Percentiles rank a stretch among this genome's conserved stretches.
These are phyloP conservation scores for Beauveria varroae DNA, from an alignment of 2,329 filamentous ascomycete genomes.

Conservation along the genomic window DNA sequence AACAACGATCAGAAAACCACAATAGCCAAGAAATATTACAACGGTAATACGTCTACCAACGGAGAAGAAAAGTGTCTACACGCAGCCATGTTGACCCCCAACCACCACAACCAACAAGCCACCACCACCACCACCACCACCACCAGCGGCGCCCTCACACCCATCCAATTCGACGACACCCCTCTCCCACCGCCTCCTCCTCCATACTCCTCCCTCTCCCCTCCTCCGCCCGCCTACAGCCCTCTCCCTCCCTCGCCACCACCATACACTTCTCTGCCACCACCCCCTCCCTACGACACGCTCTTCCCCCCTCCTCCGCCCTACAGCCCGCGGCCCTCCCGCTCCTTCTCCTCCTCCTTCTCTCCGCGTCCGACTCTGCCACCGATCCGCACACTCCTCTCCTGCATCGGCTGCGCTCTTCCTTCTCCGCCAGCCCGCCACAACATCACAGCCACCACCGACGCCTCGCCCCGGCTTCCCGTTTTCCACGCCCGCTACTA, in stretches of 20 bases:
- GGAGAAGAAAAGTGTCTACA: background rate
- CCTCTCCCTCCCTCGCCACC: background rate
- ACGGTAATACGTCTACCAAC: background rate
- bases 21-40: background rate
- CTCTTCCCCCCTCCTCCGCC: background rate
- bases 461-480: background rate
- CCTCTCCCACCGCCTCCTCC: background rate
- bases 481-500: slow-evolving; percentile 3
- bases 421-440: background rate
- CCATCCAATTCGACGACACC: background rate
- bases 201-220: background rate
- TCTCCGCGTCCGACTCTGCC: background rate
- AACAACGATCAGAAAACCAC: no score
- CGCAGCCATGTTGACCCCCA: background rate
- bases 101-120: background rate
- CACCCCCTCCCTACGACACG: background rate
- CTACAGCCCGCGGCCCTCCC: background rate
- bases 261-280: background rate
- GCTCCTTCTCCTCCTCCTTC: background rate
- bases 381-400: background rate
- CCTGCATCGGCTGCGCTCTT: background rate
- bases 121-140: background rate
- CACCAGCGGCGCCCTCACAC: background rate
- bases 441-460: background rate
- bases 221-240: background rate